phyloP scores from a whole-genome alignment of 1,284 basidiomycete species.

The Ustilago esculenta region DNA sequence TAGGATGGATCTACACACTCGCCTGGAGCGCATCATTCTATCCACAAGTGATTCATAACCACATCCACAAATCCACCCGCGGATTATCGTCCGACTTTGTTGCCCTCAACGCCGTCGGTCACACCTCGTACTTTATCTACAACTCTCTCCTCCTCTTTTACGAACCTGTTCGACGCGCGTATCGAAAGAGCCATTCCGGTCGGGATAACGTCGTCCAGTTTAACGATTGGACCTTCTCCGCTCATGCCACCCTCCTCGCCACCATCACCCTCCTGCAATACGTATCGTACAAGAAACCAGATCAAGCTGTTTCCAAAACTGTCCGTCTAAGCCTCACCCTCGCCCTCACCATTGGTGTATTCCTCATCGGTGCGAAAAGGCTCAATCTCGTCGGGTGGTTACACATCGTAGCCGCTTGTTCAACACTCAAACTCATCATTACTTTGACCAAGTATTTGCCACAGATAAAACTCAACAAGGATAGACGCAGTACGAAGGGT shows the following conservation, averaged over 20 bases:
- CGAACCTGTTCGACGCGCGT: conserved; percentile 41
- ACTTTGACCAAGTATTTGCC: conserved; percentile 66
- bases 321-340: conserved; percentile 11
- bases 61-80: conserved; percentile 17
- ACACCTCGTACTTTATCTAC: conserved; percentile 50
- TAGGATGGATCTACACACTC: conserved; percentile 59
- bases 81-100: conserved; percentile 60
- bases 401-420: conserved; percentile 52
- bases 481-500: conserved; percentile 66
- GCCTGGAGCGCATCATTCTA: conserved; percentile 63
- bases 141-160: conserved; percentile 45
- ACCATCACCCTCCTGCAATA: conserved; percentile 22
- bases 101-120: conserved; percentile 53
- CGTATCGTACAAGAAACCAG: background rate
- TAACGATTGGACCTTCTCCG: conserved; percentile 54
- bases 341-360: conserved; percentile 6
- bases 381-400: conserved; percentile 28
- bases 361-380: conserved; percentile 10
- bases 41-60: conserved; percentile 57
- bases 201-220: conserved; percentile 46
- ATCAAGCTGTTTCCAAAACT: conserved; percentile 6
- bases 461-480: conserved; percentile 65
- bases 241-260: conserved; percentile 43
- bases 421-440: conserved; percentile 67
- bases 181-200: conserved; percentile 41